phyloP scores from a whole-genome alignment of 2,329 filamentous ascomycete genomes.

The Tricladium varicosporioides region DNA sequence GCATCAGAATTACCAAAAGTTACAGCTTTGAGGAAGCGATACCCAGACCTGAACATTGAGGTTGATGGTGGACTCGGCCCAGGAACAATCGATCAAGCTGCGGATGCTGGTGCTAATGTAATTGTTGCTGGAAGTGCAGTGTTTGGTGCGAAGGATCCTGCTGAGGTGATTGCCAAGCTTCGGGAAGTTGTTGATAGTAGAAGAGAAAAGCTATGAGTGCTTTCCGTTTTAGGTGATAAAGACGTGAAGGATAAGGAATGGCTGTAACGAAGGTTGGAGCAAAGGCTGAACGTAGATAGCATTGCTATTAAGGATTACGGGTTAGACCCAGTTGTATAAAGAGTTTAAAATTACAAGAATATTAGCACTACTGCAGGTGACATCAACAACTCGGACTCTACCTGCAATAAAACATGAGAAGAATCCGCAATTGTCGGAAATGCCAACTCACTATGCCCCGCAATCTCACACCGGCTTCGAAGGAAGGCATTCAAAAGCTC shows the following conservation, averaged over 20 bases:
- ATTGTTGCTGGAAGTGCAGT: conserved; percentile 97
- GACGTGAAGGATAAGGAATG: not conserved
- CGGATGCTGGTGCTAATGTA: conserved; percentile 93
- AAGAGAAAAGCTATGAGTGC: conserved; percentile 23
- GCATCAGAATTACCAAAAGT: conserved; percentile 94
- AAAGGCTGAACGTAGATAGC: not conserved
- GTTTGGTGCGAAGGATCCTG: conserved; percentile 86
- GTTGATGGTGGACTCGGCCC: conserved; percentile 91
- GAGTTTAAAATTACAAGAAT: not conserved
- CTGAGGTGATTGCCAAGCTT: conserved; percentile 80
- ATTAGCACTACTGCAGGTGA: too few species aligned
- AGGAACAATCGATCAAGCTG: conserved; percentile 87
- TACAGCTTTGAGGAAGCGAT: conserved; percentile 73
- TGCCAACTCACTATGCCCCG: not conserved
- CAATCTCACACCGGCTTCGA: conserved; percentile 5
- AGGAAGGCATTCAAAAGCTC: conserved; percentile 11
- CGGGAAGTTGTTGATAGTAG: conserved; percentile 73
- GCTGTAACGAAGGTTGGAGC: not conserved
- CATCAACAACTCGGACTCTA: too few species aligned
- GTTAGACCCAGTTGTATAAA: not conserved
- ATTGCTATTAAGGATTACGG: not conserved
- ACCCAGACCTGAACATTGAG: conserved; percentile 93
- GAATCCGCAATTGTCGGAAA: not conserved
- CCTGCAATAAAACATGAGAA: too few species aligned
- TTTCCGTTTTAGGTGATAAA: not conserved